Conservation (phyloP, 305 asterid genomes). For the Fraxinus floribunda region DNA sequence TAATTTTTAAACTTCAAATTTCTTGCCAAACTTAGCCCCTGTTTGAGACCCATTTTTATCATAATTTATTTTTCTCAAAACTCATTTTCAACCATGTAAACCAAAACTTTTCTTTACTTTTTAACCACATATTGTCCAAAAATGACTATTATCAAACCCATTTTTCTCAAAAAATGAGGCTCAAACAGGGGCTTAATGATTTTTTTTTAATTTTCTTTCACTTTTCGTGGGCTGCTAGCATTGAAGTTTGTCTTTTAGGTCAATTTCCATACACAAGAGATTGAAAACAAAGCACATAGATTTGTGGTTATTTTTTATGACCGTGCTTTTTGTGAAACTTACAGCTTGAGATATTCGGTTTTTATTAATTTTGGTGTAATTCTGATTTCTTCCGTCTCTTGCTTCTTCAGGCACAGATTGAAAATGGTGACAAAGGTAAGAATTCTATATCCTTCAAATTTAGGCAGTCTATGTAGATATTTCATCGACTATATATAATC, state of each 20-base stretch:
- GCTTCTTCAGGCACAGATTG: constrained; percentile 80
- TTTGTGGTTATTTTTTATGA: background rate
- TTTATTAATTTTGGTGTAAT: constrained; percentile 1
- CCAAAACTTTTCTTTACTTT: too few relatives aligned
- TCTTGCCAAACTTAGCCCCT: background rate
- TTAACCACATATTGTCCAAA: background rate
- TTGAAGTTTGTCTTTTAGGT: background rate
- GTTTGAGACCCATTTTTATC: background rate
- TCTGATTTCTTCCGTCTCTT: constrained; percentile 34
- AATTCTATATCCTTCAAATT: background rate
- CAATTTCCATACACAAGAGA: background rate
- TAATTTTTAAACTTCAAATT: background rate
- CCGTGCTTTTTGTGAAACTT: background rate
- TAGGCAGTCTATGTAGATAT: constrained; percentile 8
- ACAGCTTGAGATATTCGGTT: background rate
- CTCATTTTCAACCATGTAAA: background rate
- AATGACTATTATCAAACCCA: background rate
- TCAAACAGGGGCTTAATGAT: background rate
- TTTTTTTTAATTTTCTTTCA: background rate
- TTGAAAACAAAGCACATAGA: background rate
- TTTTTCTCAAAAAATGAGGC: background rate
- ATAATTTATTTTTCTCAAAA: background rate
- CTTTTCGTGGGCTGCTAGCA: background rate
- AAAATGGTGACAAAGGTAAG: constrained; percentile 93
- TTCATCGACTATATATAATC: constrained; percentile 6